Percentiles rank a stretch among this genome's conserved stretches.
Evolutionary conservation across 495 filamentous ascomycete genomes (phyloP).

Genomic region (Hypoxylon fuscum): DNA sequence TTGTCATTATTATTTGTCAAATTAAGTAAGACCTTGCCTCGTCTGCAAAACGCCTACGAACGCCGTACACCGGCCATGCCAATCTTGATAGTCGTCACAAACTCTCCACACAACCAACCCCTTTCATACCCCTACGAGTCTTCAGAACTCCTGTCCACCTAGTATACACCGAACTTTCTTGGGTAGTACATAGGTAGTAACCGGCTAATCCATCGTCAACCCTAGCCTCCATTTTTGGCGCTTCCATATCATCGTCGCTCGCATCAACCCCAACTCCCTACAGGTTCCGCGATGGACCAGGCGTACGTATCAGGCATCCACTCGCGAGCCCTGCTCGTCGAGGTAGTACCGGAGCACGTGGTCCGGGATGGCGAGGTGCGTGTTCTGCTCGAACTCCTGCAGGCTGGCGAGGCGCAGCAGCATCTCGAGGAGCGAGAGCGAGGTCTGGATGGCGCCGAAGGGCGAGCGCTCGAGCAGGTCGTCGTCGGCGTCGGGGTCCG

Average conservation of each 20-base stretch:
- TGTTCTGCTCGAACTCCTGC: constrained; percentile 96
- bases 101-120: neutral
- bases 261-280: too few relatives aligned
- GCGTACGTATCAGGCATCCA: constrained; percentile 13
- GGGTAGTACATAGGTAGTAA: too few relatives aligned
- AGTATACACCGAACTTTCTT: too few relatives aligned
- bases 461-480: constrained; percentile 46
- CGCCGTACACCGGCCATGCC: neutral
- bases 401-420: constrained; percentile 89
- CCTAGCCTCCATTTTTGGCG: constrained; percentile 1
- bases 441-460: constrained; percentile 72
- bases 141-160: too few relatives aligned
- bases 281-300: too few relatives aligned
- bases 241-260: too few relatives aligned
- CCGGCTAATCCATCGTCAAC: neutral
- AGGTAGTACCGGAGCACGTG: constrained; percentile 95
- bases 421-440: constrained; percentile 92
- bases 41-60: neutral
- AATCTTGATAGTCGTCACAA: neutral
- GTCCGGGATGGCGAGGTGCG: constrained; percentile 93
- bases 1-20: neutral
- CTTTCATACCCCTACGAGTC: too few relatives aligned
- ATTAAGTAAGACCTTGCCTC: neutral
- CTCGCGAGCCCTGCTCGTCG: constrained; percentile 68
- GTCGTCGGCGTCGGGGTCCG: constrained; percentile 14